A percentile compares a stretch with the other conserved stretches of the same genome.
Evolutionary conservation across 2,329 filamentous ascomycete genomes (phyloP).

Genomic region (Aspergillus pseudotamarii): DNA sequence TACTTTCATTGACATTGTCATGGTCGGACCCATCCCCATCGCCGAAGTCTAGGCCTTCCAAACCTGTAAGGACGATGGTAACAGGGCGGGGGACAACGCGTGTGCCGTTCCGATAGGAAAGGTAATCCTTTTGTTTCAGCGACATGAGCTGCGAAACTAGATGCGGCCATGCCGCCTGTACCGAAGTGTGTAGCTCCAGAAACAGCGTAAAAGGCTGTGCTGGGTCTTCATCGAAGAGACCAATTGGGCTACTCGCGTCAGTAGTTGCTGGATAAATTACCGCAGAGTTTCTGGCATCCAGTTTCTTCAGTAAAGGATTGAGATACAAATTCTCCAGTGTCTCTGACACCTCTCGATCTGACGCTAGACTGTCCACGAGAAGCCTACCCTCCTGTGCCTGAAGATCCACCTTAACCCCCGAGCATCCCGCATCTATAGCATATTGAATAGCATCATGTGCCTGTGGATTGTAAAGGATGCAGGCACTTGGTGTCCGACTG

Average conservation of each 20-base stretch:
- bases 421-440: slow-evolving; percentile 28
- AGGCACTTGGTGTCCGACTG: slow-evolving; percentile 17
- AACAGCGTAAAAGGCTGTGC: slow-evolving; percentile 26
- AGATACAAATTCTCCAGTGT: slow-evolving; percentile 27
- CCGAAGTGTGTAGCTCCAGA: slow-evolving; percentile 25
- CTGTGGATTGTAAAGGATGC: slow-evolving; percentile 26
- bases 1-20: neutral
- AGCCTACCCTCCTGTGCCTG: slow-evolving; percentile 28
- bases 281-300: slow-evolving; percentile 18
- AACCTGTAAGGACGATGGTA: slow-evolving; percentile 28
- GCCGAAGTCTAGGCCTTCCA: neutral
- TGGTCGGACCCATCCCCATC: neutral
- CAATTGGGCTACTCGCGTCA: neutral
- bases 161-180: slow-evolving; percentile 19
- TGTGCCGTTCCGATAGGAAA: slow-evolving; percentile 27
- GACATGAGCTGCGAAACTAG: slow-evolving; percentile 23
- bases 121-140: slow-evolving; percentile 24
- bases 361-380: slow-evolving; percentile 21
- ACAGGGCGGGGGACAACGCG: slow-evolving; percentile 24
- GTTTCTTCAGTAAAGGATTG: slow-evolving; percentile 21
- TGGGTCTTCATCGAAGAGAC: slow-evolving; percentile 16
- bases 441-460: slow-evolving; percentile 25
- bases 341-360: neutral
- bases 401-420: slow-evolving; percentile 29
- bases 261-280: neutral